Base-by-base conservation (phyloP, 2,329 filamentous ascomycete species). In the Epicoccum nigrum region DNA sequence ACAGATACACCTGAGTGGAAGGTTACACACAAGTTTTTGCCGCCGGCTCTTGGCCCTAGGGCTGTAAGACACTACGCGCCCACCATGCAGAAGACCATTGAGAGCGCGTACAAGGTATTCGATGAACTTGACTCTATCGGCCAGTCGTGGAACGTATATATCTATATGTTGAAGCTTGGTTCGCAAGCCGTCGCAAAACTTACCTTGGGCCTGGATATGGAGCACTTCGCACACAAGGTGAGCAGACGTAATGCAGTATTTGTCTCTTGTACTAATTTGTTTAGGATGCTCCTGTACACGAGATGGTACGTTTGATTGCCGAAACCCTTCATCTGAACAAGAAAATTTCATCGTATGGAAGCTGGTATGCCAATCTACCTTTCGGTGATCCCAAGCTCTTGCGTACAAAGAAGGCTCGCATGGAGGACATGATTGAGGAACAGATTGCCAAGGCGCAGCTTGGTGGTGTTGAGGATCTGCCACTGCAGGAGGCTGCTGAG, bases 61-160 rank as follows among this genome's bases (percentile, higher is more conserved):
- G 84, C 84, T 0, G 82, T 86, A 4, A 74, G 80, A 1, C 84
- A 86, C 58, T 86, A 86, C 54, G 77, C 81, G 0, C 82, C 83
- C 0, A 78, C 76, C 0, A 86, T 87, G 82, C 82, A 85, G 55
- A 65, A 74, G 38, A 80, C 79, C 0, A 75, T 83, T 2, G 77
- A 83, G 56, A 72, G 78, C 15, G 67, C 80, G 0, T 85, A 80
- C 61, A 73, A 70, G 4, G 72, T 78, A 1, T 78, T 79, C 40
- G 77, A 79, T 43, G 51, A 67, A 40, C 72, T 86, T 0, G 82
- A 84, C 54, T 66, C 77, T 25, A 65, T 67, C 15, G 71, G 59
- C 1, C 69, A 77, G 46, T 72, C 77, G 0, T 79, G 72, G 70
- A 81, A 81, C 51, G 77, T 76, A 1, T 81, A 80, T 42, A 73